phyloP scores from a whole-genome alignment of 495 filamentous ascomycete species.

The Penicillium fimorum region DNA sequence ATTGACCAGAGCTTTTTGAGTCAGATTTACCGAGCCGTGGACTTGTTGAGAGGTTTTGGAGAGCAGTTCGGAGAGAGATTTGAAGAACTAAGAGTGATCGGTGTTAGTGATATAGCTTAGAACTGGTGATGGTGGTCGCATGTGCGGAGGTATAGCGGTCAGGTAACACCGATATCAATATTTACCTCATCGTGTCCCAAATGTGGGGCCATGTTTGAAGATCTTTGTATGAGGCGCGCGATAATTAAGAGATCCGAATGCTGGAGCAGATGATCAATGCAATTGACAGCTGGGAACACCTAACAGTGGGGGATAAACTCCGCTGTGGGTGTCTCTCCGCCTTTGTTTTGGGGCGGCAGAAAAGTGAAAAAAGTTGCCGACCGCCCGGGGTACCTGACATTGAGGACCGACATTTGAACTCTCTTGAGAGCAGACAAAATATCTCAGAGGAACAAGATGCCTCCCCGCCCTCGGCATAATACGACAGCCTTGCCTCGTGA shows the following conservation, averaged over 20 bases:
- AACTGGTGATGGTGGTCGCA: slow-evolving; percentile 15
- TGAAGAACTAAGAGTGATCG: slow-evolving; percentile 70
- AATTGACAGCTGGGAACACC: slow-evolving; percentile 16
- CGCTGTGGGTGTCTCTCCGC: slow-evolving; percentile 27
- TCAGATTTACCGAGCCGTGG: slow-evolving; percentile 77
- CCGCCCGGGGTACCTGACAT: slow-evolving; percentile 15
- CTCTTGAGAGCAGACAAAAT: slow-evolving; percentile 1
- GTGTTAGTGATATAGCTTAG: slow-evolving; percentile 18
- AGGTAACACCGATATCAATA: neutral
- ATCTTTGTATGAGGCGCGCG: slow-evolving; percentile 5
- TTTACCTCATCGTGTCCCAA: slow-evolving; percentile 73
- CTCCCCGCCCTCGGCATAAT: slow-evolving; percentile 46
- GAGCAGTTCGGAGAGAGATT: slow-evolving; percentile 72
- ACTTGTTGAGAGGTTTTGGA: slow-evolving; percentile 61
- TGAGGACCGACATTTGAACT: slow-evolving; percentile 1
- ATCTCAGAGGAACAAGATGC: slow-evolving; percentile 24
- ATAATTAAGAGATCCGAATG: slow-evolving; percentile 17
- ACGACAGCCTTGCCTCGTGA: slow-evolving; percentile 63
- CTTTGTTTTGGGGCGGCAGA: slow-evolving; percentile 24
- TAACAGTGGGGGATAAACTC: slow-evolving; percentile 27
- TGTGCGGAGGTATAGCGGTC: slow-evolving; percentile 7
- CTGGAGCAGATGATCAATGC: slow-evolving; percentile 19
- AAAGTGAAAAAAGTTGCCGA: slow-evolving; percentile 24
- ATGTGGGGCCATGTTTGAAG: slow-evolving; percentile 52
- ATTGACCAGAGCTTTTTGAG: slow-evolving; percentile 64